Evolutionary conservation across 768 basidiomycete genomes (phyloP).

Genomic region (Hericium alpestre): DNA sequence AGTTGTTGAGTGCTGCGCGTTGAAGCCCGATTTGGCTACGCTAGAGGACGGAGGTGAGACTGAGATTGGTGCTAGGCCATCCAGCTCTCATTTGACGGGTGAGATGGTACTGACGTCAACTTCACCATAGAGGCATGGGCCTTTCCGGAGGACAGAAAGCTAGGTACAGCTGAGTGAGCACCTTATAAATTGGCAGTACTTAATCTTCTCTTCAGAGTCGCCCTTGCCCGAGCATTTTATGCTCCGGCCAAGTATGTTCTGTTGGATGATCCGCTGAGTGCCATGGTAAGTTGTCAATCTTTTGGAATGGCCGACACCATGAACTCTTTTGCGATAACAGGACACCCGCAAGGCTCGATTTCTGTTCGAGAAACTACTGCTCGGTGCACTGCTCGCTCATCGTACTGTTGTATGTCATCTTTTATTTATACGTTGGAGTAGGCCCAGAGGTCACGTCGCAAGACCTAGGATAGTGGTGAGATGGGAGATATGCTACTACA

Average conservation of each 20-base stretch:
- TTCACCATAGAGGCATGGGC: conserved; percentile 46
- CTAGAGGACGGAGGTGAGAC: conserved; percentile 81
- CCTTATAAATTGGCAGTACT: background rate
- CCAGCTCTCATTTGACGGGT: background rate
- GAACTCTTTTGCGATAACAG: conserved; percentile 21
- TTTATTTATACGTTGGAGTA: background rate
- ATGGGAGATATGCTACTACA: too few relatives aligned
- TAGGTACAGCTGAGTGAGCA: conserved; percentile 32
- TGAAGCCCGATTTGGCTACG: conserved; percentile 70
- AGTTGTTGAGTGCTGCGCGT: conserved; percentile 75
- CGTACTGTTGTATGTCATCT: conserved; percentile 49
- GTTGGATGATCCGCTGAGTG: conserved; percentile 76
- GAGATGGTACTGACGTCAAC: background rate
- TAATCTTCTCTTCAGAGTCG: conserved; percentile 40
- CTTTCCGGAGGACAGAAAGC: conserved; percentile 80
- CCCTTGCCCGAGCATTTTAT: conserved; percentile 76
- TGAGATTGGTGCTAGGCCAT: conserved; percentile 65
- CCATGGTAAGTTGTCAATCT: conserved; percentile 45
- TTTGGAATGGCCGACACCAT: background rate
- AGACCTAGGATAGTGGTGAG: too few relatives aligned
- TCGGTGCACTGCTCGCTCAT: conserved; percentile 52
- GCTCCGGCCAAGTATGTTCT: conserved; percentile 42
- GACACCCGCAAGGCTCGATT: conserved; percentile 60
- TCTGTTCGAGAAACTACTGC: conserved; percentile 52
- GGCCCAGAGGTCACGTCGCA: too few relatives aligned